phyloP scores from a whole-genome alignment of 371 early-diverging fungal species.

The Lichtheimia hyalospora region DNA sequence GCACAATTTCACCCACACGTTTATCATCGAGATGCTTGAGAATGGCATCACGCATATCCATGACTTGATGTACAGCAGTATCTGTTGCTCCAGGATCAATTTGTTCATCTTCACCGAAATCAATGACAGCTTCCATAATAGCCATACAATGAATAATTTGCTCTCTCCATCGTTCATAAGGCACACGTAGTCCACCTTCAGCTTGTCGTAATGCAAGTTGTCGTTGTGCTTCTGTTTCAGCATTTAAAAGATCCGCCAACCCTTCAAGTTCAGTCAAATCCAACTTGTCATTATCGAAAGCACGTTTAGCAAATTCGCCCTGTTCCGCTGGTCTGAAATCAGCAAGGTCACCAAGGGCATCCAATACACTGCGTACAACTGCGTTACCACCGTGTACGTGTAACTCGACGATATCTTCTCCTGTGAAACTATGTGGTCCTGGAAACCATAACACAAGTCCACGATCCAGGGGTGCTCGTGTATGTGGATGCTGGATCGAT shows the following conservation, averaged over 20 bases:
- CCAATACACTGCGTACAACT: conserved; percentile 60
- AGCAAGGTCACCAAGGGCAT: conserved; percentile 49
- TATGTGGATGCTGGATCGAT: conserved; percentile 49
- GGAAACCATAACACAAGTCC: conserved; percentile 71
- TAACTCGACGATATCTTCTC: conserved; percentile 79
- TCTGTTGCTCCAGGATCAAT: conserved; percentile 73
- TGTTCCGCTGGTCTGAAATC: conserved; percentile 70
- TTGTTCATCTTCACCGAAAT: conserved; percentile 84
- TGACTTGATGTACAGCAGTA: conserved; percentile 15
- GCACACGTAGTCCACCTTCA: conserved; percentile 62
- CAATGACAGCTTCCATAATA: conserved; percentile 74
- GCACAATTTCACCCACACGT: conserved; percentile 73
- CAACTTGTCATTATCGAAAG: conserved; percentile 78
- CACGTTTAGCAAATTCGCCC: conserved; percentile 77
- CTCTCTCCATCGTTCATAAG: conserved; percentile 69
- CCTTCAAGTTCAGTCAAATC: conserved; percentile 83
- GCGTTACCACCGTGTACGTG: conserved; percentile 83
- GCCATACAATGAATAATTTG: conserved; percentile 66
- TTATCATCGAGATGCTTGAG: conserved; percentile 60
- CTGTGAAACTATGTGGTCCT: conserved; percentile 77
- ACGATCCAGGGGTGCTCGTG: conserved; percentile 54
- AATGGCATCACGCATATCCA: conserved; percentile 33
- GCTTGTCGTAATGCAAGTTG: conserved; percentile 71
- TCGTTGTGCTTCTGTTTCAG: conserved; percentile 81
- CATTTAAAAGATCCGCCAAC: conserved; percentile 76